phyloP scores from a whole-genome alignment of 768 basidiomycete species.

The Pholiota microspora region DNA sequence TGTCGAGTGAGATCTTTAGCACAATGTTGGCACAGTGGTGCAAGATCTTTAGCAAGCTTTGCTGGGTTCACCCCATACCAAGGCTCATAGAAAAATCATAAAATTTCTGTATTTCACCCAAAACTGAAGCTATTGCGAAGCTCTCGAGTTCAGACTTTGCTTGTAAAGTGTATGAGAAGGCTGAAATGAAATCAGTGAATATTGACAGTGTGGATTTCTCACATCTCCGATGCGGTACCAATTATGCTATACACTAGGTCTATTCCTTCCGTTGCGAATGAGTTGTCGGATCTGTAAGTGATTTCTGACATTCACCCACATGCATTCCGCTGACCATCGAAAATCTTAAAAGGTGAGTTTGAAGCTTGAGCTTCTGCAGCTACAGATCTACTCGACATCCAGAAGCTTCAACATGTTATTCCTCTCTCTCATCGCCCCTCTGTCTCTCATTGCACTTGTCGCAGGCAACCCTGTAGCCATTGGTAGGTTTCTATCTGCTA shows the following conservation, averaged over 20 bases:
- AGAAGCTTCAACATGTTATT: background rate
- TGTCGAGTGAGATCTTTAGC: background rate
- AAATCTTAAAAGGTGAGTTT: background rate
- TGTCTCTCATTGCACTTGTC: background rate
- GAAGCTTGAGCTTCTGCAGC: background rate
- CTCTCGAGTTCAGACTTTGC: too few species aligned
- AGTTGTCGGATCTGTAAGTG: background rate
- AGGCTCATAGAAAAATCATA: too few species aligned
- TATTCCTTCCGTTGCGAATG: background rate
- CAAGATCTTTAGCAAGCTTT: too few species aligned
- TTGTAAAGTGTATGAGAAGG: too few species aligned
- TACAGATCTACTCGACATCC: background rate
- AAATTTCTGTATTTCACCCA: too few species aligned
- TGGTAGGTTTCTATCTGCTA: background rate
- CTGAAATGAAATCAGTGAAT: too few species aligned
- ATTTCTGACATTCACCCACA: background rate
- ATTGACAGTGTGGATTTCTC: too few species aligned
- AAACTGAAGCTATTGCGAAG: too few species aligned
- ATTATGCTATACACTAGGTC: background rate
- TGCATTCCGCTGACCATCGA: background rate
- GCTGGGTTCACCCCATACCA: too few species aligned
- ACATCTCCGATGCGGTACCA: background rate
- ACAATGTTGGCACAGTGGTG: too few species aligned
- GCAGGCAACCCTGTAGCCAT: background rate
- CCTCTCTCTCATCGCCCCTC: background rate